Conservation (phyloP, 2,329 filamentous ascomycete genomes). For the Venturia carpophila region DNA sequence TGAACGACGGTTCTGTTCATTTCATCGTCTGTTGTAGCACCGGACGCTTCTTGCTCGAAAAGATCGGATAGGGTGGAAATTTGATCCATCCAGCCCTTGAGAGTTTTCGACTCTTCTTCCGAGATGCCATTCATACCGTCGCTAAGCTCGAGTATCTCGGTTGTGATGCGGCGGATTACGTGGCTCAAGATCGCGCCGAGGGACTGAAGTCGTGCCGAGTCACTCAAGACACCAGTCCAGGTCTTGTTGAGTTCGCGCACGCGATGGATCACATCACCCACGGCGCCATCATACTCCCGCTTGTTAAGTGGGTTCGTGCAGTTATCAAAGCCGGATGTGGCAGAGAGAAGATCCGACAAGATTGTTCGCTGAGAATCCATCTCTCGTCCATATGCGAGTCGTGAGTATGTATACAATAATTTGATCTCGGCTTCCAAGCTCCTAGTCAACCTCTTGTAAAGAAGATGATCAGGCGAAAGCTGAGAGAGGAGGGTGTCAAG, state of each 20-base stretch:
- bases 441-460: slow-evolving; percentile 27
- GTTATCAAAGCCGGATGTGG: slow-evolving; percentile 53
- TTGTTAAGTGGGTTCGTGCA: slow-evolving; percentile 54
- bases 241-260: slow-evolving; percentile 48
- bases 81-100: slow-evolving; percentile 50
- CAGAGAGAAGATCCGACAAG: slow-evolving; percentile 53
- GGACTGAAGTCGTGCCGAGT: slow-evolving; percentile 53
- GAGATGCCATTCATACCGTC: slow-evolving; percentile 51
- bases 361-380: slow-evolving; percentile 59
- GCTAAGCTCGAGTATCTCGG: slow-evolving; percentile 49
- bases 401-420: slow-evolving; percentile 51
- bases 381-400: slow-evolving; percentile 53
- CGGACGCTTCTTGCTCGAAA: slow-evolving; percentile 40
- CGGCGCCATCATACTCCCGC: slow-evolving; percentile 51
- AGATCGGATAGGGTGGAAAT: slow-evolving; percentile 49
- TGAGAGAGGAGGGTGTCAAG: slow-evolving; percentile 43
- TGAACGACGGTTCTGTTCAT: slow-evolving; percentile 47
- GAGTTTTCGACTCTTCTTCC: slow-evolving; percentile 52
- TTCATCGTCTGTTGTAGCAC: slow-evolving; percentile 21
- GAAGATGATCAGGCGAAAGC: slow-evolving; percentile 32
- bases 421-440: slow-evolving; percentile 46
- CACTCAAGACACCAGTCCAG: slow-evolving; percentile 52
- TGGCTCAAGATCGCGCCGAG: slow-evolving; percentile 52
- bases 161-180: slow-evolving; percentile 51
- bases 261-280: slow-evolving; percentile 50